phyloP scores from a whole-genome alignment of 345 rosid species.

The Mangifera indica region DNA sequence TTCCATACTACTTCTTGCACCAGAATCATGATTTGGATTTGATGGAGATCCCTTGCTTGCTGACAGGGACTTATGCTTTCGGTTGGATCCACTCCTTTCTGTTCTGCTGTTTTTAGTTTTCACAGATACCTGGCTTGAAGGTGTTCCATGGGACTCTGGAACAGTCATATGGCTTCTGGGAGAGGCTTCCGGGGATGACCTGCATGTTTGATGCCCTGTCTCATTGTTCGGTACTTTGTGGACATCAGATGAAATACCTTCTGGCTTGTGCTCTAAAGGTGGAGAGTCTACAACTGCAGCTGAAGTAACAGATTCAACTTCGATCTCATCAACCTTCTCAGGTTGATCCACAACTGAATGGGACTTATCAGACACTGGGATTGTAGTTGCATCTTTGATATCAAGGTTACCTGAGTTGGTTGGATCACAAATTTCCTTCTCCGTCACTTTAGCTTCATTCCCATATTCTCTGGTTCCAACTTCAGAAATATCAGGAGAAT shows the following conservation, averaged over 20 bases:
- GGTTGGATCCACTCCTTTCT: conserved; percentile 50
- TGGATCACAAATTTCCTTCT: conserved; percentile 33
- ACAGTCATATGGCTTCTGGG: conserved; percentile 60
- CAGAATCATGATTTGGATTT: conserved; percentile 52
- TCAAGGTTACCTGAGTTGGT: conserved; percentile 27
- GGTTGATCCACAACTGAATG: conserved; percentile 28
- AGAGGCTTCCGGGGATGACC: conserved; percentile 54
- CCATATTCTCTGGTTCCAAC: conserved; percentile 40
- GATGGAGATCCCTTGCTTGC: conserved; percentile 60
- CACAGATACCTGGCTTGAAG: conserved; percentile 74
- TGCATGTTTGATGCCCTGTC: conserved; percentile 39
- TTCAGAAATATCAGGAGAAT: conserved; percentile 72
- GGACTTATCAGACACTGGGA: conserved; percentile 24
- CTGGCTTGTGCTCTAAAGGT: conserved; percentile 33
- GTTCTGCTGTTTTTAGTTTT: conserved; percentile 48
- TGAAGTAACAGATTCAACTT: conserved; percentile 34
- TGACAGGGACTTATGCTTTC: conserved; percentile 54
- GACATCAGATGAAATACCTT: conserved; percentile 37
- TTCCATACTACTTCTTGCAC: conserved; percentile 40
- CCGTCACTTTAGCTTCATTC: conserved; percentile 40
- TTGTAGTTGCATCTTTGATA: conserved; percentile 33
- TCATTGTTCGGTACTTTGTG: conserved; percentile 34
- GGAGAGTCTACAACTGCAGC: conserved; percentile 27
- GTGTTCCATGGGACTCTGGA: conserved; percentile 81
- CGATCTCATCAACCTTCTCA: conserved; percentile 31